phyloP scores from a whole-genome alignment of 306 rosid genomes.

The Lotus japonicus region DNA sequence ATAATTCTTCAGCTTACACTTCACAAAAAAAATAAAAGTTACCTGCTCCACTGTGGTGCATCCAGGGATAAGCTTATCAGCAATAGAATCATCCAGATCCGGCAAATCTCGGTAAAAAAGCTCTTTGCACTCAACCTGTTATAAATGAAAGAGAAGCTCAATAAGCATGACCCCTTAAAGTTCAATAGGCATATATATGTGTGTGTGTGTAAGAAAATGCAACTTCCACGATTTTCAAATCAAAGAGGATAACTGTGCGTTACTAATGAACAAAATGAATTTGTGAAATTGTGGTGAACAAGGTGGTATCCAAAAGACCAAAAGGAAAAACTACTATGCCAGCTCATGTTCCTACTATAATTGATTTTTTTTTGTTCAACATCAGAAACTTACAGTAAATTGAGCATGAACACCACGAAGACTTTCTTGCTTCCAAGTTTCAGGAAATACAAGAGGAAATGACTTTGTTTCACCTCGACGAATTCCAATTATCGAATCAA shows the following conservation, averaged over 20 bases:
- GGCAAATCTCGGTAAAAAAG: constrained; percentile 91
- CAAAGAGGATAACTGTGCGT: background rate
- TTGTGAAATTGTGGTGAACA: background rate
- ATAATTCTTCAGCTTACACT: constrained; percentile 5
- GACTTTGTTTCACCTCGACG: constrained; percentile 68
- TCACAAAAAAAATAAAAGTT: background rate
- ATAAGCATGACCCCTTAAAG: background rate
- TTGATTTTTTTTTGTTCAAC: background rate
- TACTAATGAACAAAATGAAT: background rate
- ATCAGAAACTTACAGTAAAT: constrained; percentile 61
- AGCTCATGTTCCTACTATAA: background rate
- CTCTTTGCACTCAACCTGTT: constrained; percentile 90
- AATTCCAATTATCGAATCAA: constrained; percentile 72
- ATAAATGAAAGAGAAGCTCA: constrained; percentile 18
- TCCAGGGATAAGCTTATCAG: constrained; percentile 78
- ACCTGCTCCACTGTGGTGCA: constrained; percentile 80
- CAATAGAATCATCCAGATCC: constrained; percentile 71
- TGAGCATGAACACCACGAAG: constrained; percentile 84
- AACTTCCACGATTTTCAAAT: background rate
- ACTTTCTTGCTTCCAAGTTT: constrained; percentile 82
- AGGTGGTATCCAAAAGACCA: background rate
- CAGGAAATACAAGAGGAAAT: constrained; percentile 83
- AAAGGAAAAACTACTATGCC: background rate
- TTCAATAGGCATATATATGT: background rate
- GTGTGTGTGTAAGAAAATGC: no score